phyloP scores from a whole-genome alignment of 2,329 filamentous ascomycete genomes.

The Lachnellula suecica region DNA sequence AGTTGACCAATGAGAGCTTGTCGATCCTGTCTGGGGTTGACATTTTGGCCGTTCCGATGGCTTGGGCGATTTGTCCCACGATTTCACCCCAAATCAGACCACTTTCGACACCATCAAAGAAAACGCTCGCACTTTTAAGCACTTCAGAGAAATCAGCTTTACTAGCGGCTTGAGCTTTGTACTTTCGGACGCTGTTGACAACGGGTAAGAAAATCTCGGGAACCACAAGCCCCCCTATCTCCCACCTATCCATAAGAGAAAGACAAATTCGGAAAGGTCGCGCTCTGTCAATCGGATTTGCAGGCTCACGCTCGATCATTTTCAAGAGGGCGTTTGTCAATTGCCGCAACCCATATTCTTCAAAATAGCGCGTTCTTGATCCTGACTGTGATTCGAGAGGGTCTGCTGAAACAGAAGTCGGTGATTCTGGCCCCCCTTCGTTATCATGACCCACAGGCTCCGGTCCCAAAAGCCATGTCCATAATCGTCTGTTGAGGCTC shows the following conservation, averaged over 20 bases:
- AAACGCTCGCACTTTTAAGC: conserved; percentile 86
- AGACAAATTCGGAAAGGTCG: conserved; percentile 88
- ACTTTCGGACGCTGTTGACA: conserved; percentile 75
- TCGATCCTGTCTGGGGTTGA: conserved; percentile 46
- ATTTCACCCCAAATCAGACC: conserved; percentile 88
- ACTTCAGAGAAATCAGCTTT: conserved; percentile 80
- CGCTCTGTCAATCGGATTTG: conserved; percentile 65
- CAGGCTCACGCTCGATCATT: conserved; percentile 63
- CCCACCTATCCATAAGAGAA: conserved; percentile 97
- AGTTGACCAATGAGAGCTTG: conserved; percentile 72
- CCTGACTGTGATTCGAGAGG: conserved; percentile 30
- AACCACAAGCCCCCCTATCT: conserved; percentile 87
- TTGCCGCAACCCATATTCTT: conserved; percentile 71
- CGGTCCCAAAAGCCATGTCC: conserved; percentile 92
- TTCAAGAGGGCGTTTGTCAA: conserved; percentile 73
- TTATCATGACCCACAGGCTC: conserved; percentile 51
- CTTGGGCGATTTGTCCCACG: conserved; percentile 62
- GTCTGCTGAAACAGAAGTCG: conserved; percentile 30
- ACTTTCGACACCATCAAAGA: conserved; percentile 97
- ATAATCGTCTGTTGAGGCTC: conserved; percentile 92
- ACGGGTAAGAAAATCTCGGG: conserved; percentile 86
- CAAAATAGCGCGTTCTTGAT: conserved; percentile 78
- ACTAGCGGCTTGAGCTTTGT: conserved; percentile 63
- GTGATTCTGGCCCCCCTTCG: conserved; percentile 47
- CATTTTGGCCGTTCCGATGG: conserved; percentile 49